Percentiles rank a stretch among this genome's conserved stretches.
Conservation (phyloP, 805 yeast species). For the Debaryomyces hansenii region DNA sequence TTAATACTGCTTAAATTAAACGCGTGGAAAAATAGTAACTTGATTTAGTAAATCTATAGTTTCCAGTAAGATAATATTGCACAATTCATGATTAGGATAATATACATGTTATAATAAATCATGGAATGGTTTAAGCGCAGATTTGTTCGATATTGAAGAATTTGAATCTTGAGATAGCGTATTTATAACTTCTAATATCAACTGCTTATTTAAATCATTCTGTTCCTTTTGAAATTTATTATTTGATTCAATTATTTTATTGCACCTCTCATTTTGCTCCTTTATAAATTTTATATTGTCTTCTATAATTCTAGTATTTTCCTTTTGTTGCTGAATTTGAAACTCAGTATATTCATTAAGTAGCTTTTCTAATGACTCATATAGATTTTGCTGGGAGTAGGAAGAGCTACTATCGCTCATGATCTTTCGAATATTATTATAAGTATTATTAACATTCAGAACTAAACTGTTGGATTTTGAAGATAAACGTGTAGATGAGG, state of each 20-base stretch:
- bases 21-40: too few species aligned
- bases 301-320: conserved; percentile 4
- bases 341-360: conserved; percentile 6
- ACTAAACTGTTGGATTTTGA: not conserved
- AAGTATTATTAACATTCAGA: not conserved
- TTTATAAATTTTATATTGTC: conserved; percentile 8
- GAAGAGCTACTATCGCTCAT: not conserved
- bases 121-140: not conserved
- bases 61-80: too few species aligned
- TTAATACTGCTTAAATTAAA: too few species aligned
- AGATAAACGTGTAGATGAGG: not conserved
- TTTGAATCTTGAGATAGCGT: not conserved
- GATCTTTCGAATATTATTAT: not conserved
- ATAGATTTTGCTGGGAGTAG: not conserved
- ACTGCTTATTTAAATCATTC: conserved; percentile 9
- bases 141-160: not conserved
- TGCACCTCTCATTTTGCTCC: conserved; percentile 6
- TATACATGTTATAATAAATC: not conserved
- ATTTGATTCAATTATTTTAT: conserved; percentile 7
- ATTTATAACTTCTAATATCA: conserved; percentile 8
- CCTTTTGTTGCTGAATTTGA: conserved; percentile 4
- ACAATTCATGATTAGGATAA: too few species aligned
- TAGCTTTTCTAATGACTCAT: conserved; percentile 7
- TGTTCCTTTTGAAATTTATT: conserved; percentile 11
- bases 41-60: too few species aligned